Percentiles rank a stretch among this genome's conserved stretches.
Evolutionary conservation across 257 asterid genomes (phyloP).

Genomic region (Lithospermum erythrorhizon): DNA sequence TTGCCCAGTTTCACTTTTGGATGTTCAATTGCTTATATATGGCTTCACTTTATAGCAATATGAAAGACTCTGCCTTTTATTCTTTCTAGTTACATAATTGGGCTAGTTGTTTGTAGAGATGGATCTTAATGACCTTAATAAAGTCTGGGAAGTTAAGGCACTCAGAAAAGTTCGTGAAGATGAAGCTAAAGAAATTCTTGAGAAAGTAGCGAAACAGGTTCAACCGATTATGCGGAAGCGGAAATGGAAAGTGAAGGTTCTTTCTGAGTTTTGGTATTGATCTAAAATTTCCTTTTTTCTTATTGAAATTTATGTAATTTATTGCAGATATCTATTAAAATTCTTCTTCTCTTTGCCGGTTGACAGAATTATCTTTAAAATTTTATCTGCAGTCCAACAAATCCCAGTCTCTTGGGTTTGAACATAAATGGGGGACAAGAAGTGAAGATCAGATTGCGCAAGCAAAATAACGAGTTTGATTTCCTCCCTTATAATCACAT

Average conservation of each 20-base stretch:
- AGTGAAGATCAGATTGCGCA: constrained; percentile 65
- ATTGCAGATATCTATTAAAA: neutral
- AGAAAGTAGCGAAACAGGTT: constrained; percentile 71
- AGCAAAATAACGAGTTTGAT: constrained; percentile 65
- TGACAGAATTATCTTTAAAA: constrained; percentile 9
- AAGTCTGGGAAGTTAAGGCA: constrained; percentile 74
- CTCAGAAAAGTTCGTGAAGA: constrained; percentile 54
- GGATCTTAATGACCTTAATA: constrained; percentile 77
- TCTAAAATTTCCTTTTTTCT: neutral
- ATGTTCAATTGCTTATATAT: neutral
- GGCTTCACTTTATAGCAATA: neutral
- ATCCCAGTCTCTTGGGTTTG: constrained; percentile 60
- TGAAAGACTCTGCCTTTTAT: no score
- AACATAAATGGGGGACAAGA: constrained; percentile 76
- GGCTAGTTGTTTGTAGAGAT: constrained; percentile 20
- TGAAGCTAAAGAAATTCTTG: constrained; percentile 72
- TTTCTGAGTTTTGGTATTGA: constrained; percentile 71
- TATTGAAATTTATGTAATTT: neutral
- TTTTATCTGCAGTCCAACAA: constrained; percentile 46
- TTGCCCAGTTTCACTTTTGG: neutral
- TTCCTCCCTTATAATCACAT: constrained; percentile 57
- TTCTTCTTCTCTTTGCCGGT: neutral
- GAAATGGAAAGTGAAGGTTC: constrained; percentile 68
- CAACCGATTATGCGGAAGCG: constrained; percentile 74
- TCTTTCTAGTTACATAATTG: constrained; percentile 9